A percentile compares a stretch with the other conserved stretches of the same genome.
phyloP scores from a whole-genome alignment of 2,329 filamentous ascomycete genomes.

The Dothideomycetes sp. region DNA sequence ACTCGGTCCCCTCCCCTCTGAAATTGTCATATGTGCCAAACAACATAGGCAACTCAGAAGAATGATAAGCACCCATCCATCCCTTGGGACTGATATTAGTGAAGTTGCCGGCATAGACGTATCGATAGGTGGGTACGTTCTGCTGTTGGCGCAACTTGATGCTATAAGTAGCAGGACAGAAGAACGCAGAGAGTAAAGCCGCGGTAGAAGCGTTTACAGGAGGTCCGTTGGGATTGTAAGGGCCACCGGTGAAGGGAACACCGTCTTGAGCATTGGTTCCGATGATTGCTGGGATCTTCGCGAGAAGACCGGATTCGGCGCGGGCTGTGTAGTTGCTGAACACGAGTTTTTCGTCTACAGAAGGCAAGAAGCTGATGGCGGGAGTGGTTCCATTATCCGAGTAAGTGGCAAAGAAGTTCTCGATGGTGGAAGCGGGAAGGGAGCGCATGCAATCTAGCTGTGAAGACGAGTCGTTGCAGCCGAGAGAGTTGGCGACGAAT shows the following conservation, averaged over 20 bases:
- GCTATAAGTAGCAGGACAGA: constrained; percentile 25
- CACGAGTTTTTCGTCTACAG: constrained; percentile 17
- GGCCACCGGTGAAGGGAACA: constrained; percentile 24
- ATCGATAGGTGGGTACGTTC: constrained; percentile 31
- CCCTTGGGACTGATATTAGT: constrained; percentile 31
- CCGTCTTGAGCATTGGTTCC: constrained; percentile 31
- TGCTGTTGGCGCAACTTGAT: constrained; percentile 22
- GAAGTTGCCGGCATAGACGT: constrained; percentile 34
- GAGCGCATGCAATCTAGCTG: constrained; percentile 32
- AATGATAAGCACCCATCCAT: constrained; percentile 38
- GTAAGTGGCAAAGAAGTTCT: constrained; percentile 26
- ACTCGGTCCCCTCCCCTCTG: constrained; percentile 17
- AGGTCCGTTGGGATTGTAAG: constrained; percentile 27
- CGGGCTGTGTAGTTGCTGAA: constrained; percentile 30
- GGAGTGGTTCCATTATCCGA: constrained; percentile 22
- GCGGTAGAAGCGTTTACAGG: constrained; percentile 14
- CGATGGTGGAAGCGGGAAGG: constrained; percentile 24
- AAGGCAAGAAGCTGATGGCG: constrained; percentile 15
- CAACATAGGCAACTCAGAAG: constrained; percentile 28
- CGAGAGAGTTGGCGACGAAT: constrained; percentile 29
- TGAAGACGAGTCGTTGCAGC: constrained; percentile 22
- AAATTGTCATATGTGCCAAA: constrained; percentile 31
- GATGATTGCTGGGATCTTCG: constrained; percentile 27
- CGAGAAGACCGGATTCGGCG: constrained; percentile 1
- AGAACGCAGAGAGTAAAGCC: constrained; percentile 17